phyloP scores from a whole-genome alignment of 2,329 filamentous ascomycete genomes.

The Talaromyces piceae region DNA sequence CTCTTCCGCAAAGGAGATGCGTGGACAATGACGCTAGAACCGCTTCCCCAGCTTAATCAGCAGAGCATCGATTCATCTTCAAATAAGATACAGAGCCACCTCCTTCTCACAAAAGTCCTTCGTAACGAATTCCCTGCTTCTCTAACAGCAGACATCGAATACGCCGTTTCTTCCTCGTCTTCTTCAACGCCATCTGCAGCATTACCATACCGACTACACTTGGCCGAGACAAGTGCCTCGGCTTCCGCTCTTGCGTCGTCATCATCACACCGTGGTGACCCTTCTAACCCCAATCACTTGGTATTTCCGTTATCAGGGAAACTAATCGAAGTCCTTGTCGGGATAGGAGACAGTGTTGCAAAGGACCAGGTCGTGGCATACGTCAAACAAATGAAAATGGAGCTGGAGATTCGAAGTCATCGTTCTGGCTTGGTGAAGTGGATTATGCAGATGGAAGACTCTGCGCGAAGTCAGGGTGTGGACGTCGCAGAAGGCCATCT shows the following conservation, averaged over 20 bases:
- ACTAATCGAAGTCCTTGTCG: slow-evolving; percentile 52
- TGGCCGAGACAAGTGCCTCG: slow-evolving; percentile 41
- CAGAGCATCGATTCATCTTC: slow-evolving; percentile 2
- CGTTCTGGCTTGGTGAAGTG: slow-evolving; percentile 44
- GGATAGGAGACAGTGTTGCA: slow-evolving; percentile 43
- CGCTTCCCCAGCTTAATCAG: slow-evolving; percentile 18
- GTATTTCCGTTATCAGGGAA: slow-evolving; percentile 52
- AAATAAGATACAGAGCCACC: slow-evolving; percentile 38
- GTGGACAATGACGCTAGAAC: slow-evolving; percentile 46
- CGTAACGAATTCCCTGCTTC: slow-evolving; percentile 54
- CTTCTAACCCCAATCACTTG: slow-evolving; percentile 45
- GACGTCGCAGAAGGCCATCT: slow-evolving; percentile 52
- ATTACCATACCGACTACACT: slow-evolving; percentile 39
- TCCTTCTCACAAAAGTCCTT: slow-evolving; percentile 48
- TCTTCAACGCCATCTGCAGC: slow-evolving; percentile 16
- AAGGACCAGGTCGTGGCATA: slow-evolving; percentile 51
- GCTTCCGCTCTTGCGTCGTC: slow-evolving; percentile 31
- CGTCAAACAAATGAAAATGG: slow-evolving; percentile 63
- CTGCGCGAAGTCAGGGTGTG: slow-evolving; percentile 34
- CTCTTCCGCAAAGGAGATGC: slow-evolving; percentile 54
- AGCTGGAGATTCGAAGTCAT: slow-evolving; percentile 52
- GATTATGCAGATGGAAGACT: slow-evolving; percentile 47
- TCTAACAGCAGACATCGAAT: slow-evolving; percentile 46
- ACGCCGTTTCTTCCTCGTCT: slow-evolving; percentile 33
- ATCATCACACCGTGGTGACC: slow-evolving; percentile 45